phyloP scores from a whole-genome alignment of 2,329 filamentous ascomycete genomes.

The Scedosporium minutisporum region DNA sequence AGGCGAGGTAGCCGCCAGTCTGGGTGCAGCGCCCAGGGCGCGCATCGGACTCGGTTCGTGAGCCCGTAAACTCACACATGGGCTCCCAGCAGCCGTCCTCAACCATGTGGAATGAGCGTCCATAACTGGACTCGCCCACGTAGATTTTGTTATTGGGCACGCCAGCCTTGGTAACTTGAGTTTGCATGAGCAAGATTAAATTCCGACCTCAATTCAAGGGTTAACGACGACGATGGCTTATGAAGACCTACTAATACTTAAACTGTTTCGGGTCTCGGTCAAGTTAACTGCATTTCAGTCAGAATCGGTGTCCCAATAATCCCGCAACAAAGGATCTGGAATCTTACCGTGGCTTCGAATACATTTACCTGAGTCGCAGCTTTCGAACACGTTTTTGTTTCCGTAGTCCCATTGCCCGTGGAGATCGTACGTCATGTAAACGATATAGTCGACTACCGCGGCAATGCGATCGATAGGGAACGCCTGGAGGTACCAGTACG shows the following conservation, averaged over 20 bases:
- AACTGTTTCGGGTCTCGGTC: neutral
- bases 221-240: too few species aligned
- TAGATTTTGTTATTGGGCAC: slow-evolving; percentile 15
- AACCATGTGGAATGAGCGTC: slow-evolving; percentile 23
- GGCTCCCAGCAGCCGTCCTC: slow-evolving; percentile 15
- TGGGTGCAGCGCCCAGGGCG: slow-evolving; percentile 19
- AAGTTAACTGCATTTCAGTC: too few species aligned
- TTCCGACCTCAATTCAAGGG: too few species aligned
- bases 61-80: slow-evolving; percentile 16
- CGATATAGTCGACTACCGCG: slow-evolving; percentile 20
- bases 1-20: slow-evolving; percentile 22
- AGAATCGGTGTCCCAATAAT: too few species aligned
- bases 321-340: too few species aligned
- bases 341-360: slow-evolving; percentile 23
- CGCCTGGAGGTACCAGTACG: slow-evolving; percentile 27
- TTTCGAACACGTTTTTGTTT: neutral
- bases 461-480: slow-evolving; percentile 25
- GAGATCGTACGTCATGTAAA: slow-evolving; percentile 25
- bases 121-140: slow-evolving; percentile 24
- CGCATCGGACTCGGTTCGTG: slow-evolving; percentile 14
- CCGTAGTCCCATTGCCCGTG: slow-evolving; percentile 20
- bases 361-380: slow-evolving; percentile 21
- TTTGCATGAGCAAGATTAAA: too few species aligned
- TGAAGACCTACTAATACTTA: neutral
- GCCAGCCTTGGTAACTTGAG: too few species aligned